These are phyloP conservation scores for Ammopiptanthus mongolicus DNA, from an alignment of 306 rosid genomes.

Conservation along the genomic window DNA sequence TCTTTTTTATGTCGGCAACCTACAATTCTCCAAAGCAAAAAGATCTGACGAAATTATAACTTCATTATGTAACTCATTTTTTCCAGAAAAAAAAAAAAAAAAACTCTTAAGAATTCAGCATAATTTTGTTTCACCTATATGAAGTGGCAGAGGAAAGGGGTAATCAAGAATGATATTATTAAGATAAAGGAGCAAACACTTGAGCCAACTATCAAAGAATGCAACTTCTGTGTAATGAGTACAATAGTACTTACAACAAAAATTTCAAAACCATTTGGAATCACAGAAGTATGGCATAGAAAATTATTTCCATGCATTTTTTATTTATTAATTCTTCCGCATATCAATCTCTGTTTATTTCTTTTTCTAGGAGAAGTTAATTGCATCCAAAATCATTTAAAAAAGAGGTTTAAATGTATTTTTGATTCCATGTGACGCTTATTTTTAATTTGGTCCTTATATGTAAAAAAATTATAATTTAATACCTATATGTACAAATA, in stretches of 20 bases:
- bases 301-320: background rate
- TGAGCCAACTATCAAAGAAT: background rate
- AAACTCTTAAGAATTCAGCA: background rate
- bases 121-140: background rate
- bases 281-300: background rate
- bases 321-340: background rate
- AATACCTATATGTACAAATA: too few relatives aligned
- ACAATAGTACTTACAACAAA: background rate
- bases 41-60: background rate
- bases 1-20: conserved; percentile 73
- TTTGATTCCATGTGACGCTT: too few relatives aligned
- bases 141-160: background rate
- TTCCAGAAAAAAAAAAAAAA: background rate
- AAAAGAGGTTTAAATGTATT: too few relatives aligned
- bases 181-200: background rate
- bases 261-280: background rate
- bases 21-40: conserved; percentile 7
- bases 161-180: background rate
- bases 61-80: background rate
- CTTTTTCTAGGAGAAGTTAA: background rate
- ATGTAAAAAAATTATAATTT: too few relatives aligned
- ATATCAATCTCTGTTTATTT: background rate
- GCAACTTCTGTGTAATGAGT: background rate
- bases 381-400: background rate
- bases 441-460: too few relatives aligned